phyloP scores from a whole-genome alignment of 2,329 filamentous ascomycete genomes.

The Neoarthrinium moseri region DNA sequence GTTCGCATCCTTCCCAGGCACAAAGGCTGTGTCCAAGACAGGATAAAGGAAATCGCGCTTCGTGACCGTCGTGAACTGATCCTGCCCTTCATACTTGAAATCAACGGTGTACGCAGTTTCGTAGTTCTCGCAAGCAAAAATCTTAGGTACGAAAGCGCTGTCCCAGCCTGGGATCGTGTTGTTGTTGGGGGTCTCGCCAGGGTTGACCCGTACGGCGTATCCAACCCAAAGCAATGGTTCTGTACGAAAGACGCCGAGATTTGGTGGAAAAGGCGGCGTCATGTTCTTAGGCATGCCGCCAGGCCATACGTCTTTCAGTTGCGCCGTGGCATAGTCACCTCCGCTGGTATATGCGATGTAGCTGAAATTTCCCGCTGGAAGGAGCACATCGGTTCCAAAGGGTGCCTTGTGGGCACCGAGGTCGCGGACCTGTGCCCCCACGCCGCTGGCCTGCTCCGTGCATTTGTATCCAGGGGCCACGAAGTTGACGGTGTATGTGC shows the following conservation, averaged over 20 bases:
- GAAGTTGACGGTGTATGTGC: slow-evolving; percentile 35
- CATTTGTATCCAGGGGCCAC: slow-evolving; percentile 39
- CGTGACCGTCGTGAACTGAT: slow-evolving; percentile 25
- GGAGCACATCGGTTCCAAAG: slow-evolving; percentile 28
- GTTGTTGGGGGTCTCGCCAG: slow-evolving; percentile 17
- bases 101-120: slow-evolving; percentile 32
- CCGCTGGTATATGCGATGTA: slow-evolving; percentile 30
- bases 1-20: slow-evolving; percentile 22
- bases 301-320: slow-evolving; percentile 24
- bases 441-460: slow-evolving; percentile 27
- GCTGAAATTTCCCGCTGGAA: slow-evolving; percentile 30
- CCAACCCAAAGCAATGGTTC: slow-evolving; percentile 40
- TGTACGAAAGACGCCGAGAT: slow-evolving; percentile 35
- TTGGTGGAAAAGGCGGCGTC: slow-evolving; percentile 22
- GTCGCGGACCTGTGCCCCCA: slow-evolving; percentile 22
- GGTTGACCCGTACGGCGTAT: slow-evolving; percentile 23
- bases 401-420: slow-evolving; percentile 27
- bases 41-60: slow-evolving; percentile 23
- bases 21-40: slow-evolving; percentile 33
- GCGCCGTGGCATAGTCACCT: slow-evolving; percentile 31
- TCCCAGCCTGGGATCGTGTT: slow-evolving; percentile 24
- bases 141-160: slow-evolving; percentile 30
- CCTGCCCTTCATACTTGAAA: slow-evolving; percentile 30
- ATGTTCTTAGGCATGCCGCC: slow-evolving; percentile 29
- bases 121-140: slow-evolving; percentile 37